Evolutionary conservation across 345 rosid species (phyloP).

Genomic region (Conringia planisiliqua): DNA sequence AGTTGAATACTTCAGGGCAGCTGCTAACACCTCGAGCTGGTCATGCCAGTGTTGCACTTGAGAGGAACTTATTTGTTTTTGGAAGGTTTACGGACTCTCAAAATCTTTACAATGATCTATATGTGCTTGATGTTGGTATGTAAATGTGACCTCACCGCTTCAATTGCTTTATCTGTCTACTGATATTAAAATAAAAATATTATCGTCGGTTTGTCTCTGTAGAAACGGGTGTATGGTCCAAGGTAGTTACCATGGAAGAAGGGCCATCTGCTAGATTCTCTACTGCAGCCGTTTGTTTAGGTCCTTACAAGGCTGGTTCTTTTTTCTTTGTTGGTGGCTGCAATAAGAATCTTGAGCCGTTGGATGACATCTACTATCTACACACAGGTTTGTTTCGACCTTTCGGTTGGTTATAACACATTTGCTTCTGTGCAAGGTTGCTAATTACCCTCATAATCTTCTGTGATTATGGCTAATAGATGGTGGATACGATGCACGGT

Average conservation of each 20-base stretch:
- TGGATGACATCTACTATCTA: constrained; percentile 83
- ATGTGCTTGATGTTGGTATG: constrained; percentile 87
- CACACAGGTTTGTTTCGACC: constrained; percentile 58
- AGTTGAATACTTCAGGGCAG: constrained; percentile 67
- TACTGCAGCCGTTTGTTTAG: constrained; percentile 73
- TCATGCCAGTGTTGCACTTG: constrained; percentile 72
- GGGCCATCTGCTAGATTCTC: constrained; percentile 95
- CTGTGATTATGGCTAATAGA: constrained; percentile 38
- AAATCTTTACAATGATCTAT: constrained; percentile 69
- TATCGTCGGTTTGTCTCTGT: constrained; percentile 17
- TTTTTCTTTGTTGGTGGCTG: constrained; percentile 87
- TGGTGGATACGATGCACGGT: constrained; percentile 36
- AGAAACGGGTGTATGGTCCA: constrained; percentile 86
- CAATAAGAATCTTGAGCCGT: constrained; percentile 84
- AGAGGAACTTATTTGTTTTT: constrained; percentile 80
- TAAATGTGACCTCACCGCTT: constrained; percentile 10
- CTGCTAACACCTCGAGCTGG: constrained; percentile 89
- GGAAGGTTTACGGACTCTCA: constrained; percentile 93
- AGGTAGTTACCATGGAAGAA: constrained; percentile 53
- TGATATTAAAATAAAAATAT: background rate
- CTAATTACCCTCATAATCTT: background rate
- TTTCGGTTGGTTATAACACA: background rate
- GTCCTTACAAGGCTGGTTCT: constrained; percentile 66
- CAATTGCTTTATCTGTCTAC: background rate
- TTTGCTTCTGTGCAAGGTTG: background rate